These are phyloP conservation scores for Selenicereus undatus DNA, from an alignment of 148 eudicot species.

Conservation along the genomic window DNA sequence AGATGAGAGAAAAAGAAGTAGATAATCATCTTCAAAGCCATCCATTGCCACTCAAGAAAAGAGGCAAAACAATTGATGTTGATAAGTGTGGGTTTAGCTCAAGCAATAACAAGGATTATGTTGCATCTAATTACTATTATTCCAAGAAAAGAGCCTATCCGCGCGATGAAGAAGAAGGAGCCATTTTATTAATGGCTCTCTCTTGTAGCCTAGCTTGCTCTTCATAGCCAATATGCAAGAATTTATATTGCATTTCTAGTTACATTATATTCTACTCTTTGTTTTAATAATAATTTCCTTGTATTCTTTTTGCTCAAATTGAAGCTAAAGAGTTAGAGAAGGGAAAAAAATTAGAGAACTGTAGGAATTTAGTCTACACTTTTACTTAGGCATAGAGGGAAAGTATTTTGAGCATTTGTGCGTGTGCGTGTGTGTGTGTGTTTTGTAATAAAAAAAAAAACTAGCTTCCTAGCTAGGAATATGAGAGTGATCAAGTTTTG, in stretches of 20 bases:
- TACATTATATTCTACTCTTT: background rate
- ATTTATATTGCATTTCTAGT: background rate
- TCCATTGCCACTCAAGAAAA: constrained; percentile 27
- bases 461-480: background rate
- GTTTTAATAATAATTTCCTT: background rate
- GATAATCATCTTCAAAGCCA: constrained; percentile 10
- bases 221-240: constrained; percentile 5
- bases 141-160: constrained; percentile 27
- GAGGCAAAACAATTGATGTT: constrained; percentile 27
- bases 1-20: background rate
- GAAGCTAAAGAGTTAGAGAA: background rate
- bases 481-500: background rate
- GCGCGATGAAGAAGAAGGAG: constrained; percentile 55
- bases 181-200: constrained; percentile 51
- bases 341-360: background rate
- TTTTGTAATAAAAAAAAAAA: too few species aligned
- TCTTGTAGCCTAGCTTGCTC: constrained; percentile 46
- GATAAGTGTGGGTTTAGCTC: background rate
- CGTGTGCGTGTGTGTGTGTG: too few species aligned
- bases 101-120: background rate
- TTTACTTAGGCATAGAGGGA: background rate
- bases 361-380: background rate
- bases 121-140: background rate
- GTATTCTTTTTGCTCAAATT: background rate
- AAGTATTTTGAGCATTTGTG: background rate